phyloP scores from a whole-genome alignment of 140 eudicot genomes.

The Erigeron philadelphicus region DNA sequence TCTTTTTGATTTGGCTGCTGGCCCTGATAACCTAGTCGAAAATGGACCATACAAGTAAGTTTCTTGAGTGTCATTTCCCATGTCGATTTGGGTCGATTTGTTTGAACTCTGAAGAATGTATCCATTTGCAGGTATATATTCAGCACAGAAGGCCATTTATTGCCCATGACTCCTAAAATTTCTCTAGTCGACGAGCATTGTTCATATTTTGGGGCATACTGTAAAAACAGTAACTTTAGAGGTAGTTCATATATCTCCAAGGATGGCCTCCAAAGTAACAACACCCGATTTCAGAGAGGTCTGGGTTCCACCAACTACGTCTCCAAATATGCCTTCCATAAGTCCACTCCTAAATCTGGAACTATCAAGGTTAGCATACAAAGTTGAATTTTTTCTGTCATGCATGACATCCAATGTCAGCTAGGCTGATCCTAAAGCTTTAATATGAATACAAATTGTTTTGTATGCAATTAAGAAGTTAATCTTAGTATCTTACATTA shows the following conservation, averaged over 20 bases:
- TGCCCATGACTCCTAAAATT: conserved; percentile 85
- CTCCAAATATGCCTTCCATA: conserved; percentile 32
- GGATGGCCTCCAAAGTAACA: conserved; percentile 34
- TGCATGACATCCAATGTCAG: neutral
- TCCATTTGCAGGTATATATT: conserved; percentile 64
- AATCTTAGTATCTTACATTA: neutral
- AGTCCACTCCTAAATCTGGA: conserved; percentile 44
- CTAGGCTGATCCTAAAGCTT: neutral
- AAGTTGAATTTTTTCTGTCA: neutral
- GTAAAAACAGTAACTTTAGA: conserved; percentile 39
- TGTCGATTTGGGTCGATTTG: neutral
- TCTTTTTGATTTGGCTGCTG: conserved; percentile 93
- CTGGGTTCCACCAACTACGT: conserved; percentile 41
- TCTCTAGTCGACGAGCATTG: conserved; percentile 75
- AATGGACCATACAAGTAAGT: conserved; percentile 94
- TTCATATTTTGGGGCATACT: conserved; percentile 75
- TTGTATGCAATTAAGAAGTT: neutral
- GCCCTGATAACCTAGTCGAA: conserved; percentile 90
- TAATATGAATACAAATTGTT: neutral
- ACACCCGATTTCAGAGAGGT: conserved; percentile 36
- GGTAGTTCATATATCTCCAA: conserved; percentile 34
- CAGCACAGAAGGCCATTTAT: conserved; percentile 90
- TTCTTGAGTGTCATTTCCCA: neutral
- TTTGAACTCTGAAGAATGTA: neutral
- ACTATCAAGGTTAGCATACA: conserved; percentile 58